These are phyloP conservation scores for Globisporangium canariense DNA, from an alignment of 352 stramenopile genomes.

Conservation along the genomic window DNA sequence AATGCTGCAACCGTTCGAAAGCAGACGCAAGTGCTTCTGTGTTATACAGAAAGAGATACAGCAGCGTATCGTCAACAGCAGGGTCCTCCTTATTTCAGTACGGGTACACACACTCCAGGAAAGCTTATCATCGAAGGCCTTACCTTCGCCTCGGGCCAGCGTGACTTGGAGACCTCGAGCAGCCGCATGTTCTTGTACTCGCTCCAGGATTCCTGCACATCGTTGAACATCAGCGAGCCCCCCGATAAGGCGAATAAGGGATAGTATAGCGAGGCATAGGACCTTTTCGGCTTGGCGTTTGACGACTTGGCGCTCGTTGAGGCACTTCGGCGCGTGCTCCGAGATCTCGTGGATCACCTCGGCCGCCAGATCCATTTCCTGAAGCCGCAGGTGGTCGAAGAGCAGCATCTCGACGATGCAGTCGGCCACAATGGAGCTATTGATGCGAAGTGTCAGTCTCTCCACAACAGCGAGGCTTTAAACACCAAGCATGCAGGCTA, in stretches of 20 bases:
- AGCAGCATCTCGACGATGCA: constrained; percentile 70
- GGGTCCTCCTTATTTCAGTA: neutral
- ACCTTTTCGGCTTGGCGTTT: constrained; percentile 42
- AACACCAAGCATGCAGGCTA: neutral
- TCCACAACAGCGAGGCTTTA: neutral
- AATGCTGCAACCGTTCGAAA: constrained; percentile 78
- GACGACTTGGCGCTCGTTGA: constrained; percentile 50
- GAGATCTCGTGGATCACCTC: constrained; percentile 62
- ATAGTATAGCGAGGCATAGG: neutral
- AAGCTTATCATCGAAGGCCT: neutral
- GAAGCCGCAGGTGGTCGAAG: constrained; percentile 67
- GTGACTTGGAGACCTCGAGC: constrained; percentile 65
- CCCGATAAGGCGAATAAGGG: neutral
- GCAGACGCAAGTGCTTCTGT: constrained; percentile 55
- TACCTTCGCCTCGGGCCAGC: constrained; percentile 63
- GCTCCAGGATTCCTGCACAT: constrained; percentile 51
- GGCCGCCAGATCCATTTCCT: constrained; percentile 65
- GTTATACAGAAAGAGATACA: neutral
- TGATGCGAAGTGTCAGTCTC: neutral
- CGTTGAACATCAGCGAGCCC: neutral
- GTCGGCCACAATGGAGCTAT: constrained; percentile 51
- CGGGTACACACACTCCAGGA: neutral
- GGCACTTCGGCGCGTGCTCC: constrained; percentile 46
- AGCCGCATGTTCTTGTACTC: constrained; percentile 65
- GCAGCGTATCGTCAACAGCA: neutral